Base-by-base conservation (phyloP, 1,284 basidiomycete species). In the Pyrrhoderma noxium region DNA sequence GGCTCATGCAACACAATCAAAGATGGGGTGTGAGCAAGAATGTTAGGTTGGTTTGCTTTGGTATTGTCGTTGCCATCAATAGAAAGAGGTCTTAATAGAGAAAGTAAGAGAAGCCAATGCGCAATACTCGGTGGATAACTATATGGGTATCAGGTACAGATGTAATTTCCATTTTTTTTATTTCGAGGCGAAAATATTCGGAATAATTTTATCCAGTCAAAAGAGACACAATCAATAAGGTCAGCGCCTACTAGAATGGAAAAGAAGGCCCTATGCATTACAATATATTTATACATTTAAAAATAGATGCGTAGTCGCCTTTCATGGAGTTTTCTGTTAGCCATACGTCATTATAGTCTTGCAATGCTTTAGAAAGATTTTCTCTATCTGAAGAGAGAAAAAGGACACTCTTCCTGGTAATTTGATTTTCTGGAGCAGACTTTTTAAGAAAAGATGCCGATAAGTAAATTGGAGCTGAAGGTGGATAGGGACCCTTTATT, bases 61-160 rank as follows among this genome's bases (percentile, higher is more conserved):
- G 52, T 41, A 21, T 18, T 38, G 11, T 5, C 11, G 27, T 5
- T 5, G 5, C 11, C 27, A 11, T 31, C 8, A 40, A 22, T 14
- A 5, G 44, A 37, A 9, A 49, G 42, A 22, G 59, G 54, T 43
- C 51, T 53, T 40, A 84, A 70, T 63, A 74, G 69, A 3, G 79
- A 75, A 43, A 89, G 65, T 4, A 82, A 59, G 13, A 79, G 65
- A 5, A 71, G 67, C 25, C 86, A 66, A 60, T 87, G 83, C 7
- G 73, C 67, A 14, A 78, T 70, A 7, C 75, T 79, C 11, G 77
- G 73, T 5, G 85, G 82, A 63, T 87, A 89, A 57, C 86, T 89
- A 58, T 8, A 36, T 44, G 7, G 21, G 35, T n/a, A n/a, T n/a
- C n/a, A n/a, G n/a, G n/a, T n/a, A 40, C 22, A 40, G 7, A 40